Conservation (phyloP, 495 filamentous ascomycete species). For the Alectoria sarmentosa region DNA sequence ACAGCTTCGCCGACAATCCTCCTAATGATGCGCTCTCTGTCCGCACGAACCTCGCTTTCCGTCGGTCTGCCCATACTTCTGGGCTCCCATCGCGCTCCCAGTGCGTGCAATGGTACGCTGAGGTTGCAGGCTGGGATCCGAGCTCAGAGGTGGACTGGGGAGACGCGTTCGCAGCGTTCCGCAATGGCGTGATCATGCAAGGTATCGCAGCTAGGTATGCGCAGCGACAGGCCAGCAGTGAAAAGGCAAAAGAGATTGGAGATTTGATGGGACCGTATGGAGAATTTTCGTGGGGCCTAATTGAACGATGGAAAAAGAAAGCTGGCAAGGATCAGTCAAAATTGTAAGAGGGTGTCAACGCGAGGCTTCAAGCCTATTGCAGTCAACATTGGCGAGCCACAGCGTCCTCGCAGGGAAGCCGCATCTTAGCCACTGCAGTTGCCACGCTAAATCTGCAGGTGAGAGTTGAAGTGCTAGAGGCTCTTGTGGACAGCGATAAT, state of each 20-base stretch:
- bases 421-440: conserved; percentile 13
- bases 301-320: conserved; percentile 41
- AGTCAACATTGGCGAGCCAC: conserved; percentile 16
- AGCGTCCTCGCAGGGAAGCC: conserved; percentile 1
- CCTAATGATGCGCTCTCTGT: conserved; percentile 13
- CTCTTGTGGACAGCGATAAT: conserved; percentile 8
- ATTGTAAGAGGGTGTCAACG: conserved; percentile 34
- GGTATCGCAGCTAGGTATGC: conserved; percentile 87
- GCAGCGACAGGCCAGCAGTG: conserved; percentile 81
- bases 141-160: conserved; percentile 49
- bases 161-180: conserved; percentile 60
- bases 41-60: conserved; percentile 24
- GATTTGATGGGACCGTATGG: conserved; percentile 58
- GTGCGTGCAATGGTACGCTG: conserved; percentile 68
- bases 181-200: conserved; percentile 78
- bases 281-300: conserved; percentile 65
- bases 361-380: conserved; percentile 8
- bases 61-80: conserved; percentile 35
- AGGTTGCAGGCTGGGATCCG: conserved; percentile 63
- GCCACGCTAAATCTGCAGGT: conserved; percentile 13
- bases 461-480: conserved; percentile 11
- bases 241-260: conserved; percentile 65
- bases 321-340: conserved; percentile 38
- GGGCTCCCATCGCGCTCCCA: conserved; percentile 71
- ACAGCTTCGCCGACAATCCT: conserved; percentile 28